Evolutionary conservation across 1,284 basidiomycete species (phyloP), one percentile per base, ranked within the genome.

Genomic region (Marasmius oreades): DNA sequence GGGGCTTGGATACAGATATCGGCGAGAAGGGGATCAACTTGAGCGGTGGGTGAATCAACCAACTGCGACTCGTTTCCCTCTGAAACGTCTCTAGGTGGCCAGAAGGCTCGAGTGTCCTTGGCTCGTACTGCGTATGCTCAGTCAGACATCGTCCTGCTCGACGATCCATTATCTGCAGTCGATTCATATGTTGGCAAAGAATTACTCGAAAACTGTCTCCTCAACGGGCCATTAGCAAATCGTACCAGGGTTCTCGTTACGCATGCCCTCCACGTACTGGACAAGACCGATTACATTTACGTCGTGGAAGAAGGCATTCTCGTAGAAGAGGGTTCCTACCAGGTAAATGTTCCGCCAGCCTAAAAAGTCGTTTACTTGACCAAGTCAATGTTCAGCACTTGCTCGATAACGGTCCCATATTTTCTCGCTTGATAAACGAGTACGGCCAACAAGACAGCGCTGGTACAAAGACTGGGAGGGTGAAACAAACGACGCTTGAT

Each of bases 61-160:
- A 50, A 52, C 33, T 26, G 12, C 22, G 43, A 5, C 7, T 11
- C 31, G 18, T 18, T 7, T n/a, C n/a, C 31, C 45, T 24, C 11
- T 18, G 18, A 2, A 18, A 24, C 42, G 0, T 39, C 14, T 44
- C 47, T 55, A 67, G 72, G 72, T 60, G 73, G 73, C 14, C 73
- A 75, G 57, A 76, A 74, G 66, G 86, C 86, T 20, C 78, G 87
- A 10, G 78, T 89, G 12, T 84, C 80, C 7, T 73, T 90, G 3
- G 86, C 86, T 2, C 73, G 86, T 2, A 84, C 84, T 2, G 77
- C 85, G 5, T 89, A 88, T 65, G 82, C 84, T 0, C 73, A 77
- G 2, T 79, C 85, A 0, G 77, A 81, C 52, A 80, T 86, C 36
- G 73, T 86, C 44, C 64, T 81, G 10, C 69, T 82, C 52, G 79